Conservation (phyloP, 192 early-diverging fungal genomes). For the Thoreauomyces humboldtii region DNA sequence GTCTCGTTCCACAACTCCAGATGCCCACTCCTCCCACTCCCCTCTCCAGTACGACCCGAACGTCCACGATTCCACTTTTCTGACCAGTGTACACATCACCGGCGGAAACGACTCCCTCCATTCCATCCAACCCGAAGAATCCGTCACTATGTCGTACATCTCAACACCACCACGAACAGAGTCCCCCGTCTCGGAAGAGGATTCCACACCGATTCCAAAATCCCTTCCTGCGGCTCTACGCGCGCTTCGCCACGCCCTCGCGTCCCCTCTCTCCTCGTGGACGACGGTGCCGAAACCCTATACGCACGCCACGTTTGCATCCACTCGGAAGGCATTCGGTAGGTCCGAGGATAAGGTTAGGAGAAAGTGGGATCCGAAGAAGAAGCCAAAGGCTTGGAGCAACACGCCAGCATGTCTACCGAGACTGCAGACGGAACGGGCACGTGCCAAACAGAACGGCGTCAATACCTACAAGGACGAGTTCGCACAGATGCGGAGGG, state of each 20-base stretch:
- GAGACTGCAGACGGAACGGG: neutral
- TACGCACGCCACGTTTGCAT: conserved; percentile 34
- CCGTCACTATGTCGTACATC: neutral
- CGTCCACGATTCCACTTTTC: conserved; percentile 45
- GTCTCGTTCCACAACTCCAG: too few relatives aligned
- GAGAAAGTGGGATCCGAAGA: conserved; percentile 10
- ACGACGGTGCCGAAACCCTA: conserved; percentile 38
- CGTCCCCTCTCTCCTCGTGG: conserved; percentile 43
- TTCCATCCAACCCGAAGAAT: neutral
- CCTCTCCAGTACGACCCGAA: conserved; percentile 37
- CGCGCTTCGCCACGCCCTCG: conserved; percentile 46
- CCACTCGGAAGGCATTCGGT: neutral
- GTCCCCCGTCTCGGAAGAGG: conserved; percentile 2
- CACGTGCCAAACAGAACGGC: conserved; percentile 1
- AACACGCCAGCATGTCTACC: neutral
- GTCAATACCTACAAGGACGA: conserved; percentile 35
- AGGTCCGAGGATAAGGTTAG: neutral
- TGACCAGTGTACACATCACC: conserved; percentile 59
- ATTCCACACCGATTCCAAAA: conserved; percentile 23
- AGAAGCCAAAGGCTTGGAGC: neutral
- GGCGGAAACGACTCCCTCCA: neutral
- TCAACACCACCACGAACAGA: conserved; percentile 1
- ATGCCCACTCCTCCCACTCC: neutral
- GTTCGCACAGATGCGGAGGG: conserved; percentile 43
- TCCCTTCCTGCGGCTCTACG: conserved; percentile 41